phyloP scores from a whole-genome alignment of 1,284 basidiomycete genomes.

The Puccinia triticina region DNA sequence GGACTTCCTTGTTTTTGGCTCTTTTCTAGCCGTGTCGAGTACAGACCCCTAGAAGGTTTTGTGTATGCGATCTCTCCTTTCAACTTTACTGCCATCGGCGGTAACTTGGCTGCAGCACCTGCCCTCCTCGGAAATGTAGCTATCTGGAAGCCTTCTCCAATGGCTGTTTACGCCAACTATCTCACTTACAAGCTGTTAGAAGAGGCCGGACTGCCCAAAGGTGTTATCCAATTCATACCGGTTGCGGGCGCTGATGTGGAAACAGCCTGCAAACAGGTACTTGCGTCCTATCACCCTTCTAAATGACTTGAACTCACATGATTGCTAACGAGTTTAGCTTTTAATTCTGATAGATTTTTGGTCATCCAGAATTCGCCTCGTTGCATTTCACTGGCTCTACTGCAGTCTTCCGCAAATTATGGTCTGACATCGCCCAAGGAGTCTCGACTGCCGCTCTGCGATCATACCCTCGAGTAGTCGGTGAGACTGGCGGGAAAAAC shows the following conservation, averaged over 20 bases:
- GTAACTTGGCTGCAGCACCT: conserved; percentile 81
- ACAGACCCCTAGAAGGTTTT: conserved; percentile 94
- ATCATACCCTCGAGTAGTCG: conserved; percentile 90
- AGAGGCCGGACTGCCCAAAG: conserved; percentile 90
- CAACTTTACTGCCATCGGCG: conserved; percentile 94
- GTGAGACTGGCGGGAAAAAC: conserved; percentile 85
- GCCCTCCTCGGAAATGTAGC: conserved; percentile 93
- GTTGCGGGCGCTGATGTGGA: conserved; percentile 54
- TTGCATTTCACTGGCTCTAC: conserved; percentile 98
- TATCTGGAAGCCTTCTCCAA: conserved; percentile 97
- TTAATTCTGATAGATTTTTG: conserved; percentile 71
- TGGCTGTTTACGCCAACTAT: conserved; percentile 93
- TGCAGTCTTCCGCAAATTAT: conserved; percentile 81
- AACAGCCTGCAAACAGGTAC: conserved; percentile 47
- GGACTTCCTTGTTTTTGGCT: background rate
- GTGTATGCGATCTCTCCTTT: conserved; percentile 96
- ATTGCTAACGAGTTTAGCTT: conserved; percentile 63
- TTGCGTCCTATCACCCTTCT: conserved; percentile 52
- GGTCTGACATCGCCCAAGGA: conserved; percentile 92
- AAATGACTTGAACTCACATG: conserved; percentile 36
- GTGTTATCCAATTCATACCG: conserved; percentile 96
- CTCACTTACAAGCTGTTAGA: conserved; percentile 85
- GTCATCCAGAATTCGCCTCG: conserved; percentile 78
- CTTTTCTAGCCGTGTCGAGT: conserved; percentile 80
- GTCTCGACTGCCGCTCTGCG: conserved; percentile 73